phyloP scores from a whole-genome alignment of 768 basidiomycete species.

The Boletus pseudopeckii region DNA sequence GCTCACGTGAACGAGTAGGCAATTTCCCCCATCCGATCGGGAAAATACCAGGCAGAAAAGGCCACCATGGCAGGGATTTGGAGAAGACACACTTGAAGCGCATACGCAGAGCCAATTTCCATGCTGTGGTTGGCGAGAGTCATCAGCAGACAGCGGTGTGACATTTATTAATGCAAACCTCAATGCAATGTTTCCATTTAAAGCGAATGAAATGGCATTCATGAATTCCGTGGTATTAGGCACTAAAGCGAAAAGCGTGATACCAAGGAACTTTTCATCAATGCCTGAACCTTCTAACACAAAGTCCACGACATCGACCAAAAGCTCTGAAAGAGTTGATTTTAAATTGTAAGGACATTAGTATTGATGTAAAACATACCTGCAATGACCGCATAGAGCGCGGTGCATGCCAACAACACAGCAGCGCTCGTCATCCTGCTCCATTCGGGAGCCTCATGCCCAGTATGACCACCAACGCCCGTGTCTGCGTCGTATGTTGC shows the following conservation, averaged over 20 bases:
- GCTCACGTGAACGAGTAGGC: slow-evolving; percentile 93
- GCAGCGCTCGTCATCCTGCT: slow-evolving; percentile 86
- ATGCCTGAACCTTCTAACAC: slow-evolving; percentile 87
- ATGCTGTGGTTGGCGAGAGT: slow-evolving; percentile 55
- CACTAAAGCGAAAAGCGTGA: slow-evolving; percentile 94
- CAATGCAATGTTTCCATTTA: slow-evolving; percentile 94
- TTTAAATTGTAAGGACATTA: not conserved
- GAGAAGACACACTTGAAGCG: slow-evolving; percentile 93
- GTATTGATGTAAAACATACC: slow-evolving; percentile 49
- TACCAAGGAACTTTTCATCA: slow-evolving; percentile 95
- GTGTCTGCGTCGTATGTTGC: slow-evolving; percentile 37
- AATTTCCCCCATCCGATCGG: slow-evolving; percentile 78
- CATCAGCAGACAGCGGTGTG: not conserved
- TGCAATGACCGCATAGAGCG: slow-evolving; percentile 91
- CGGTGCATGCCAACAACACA: slow-evolving; percentile 85
- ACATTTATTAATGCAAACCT: slow-evolving; percentile 51
- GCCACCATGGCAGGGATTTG: slow-evolving; percentile 99
- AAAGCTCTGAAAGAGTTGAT: slow-evolving; percentile 58
- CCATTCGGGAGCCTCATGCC: slow-evolving; percentile 97
- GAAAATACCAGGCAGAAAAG: slow-evolving; percentile 93
- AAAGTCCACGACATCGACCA: slow-evolving; percentile 94
- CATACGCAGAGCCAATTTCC: slow-evolving; percentile 99
- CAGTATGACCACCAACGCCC: slow-evolving; percentile 61
- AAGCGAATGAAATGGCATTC: slow-evolving; percentile 97
- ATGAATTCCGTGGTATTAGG: slow-evolving; percentile 99